phyloP scores from a whole-genome alignment of 2,329 filamentous ascomycete species.

The Teratosphaeria zuluensis region DNA sequence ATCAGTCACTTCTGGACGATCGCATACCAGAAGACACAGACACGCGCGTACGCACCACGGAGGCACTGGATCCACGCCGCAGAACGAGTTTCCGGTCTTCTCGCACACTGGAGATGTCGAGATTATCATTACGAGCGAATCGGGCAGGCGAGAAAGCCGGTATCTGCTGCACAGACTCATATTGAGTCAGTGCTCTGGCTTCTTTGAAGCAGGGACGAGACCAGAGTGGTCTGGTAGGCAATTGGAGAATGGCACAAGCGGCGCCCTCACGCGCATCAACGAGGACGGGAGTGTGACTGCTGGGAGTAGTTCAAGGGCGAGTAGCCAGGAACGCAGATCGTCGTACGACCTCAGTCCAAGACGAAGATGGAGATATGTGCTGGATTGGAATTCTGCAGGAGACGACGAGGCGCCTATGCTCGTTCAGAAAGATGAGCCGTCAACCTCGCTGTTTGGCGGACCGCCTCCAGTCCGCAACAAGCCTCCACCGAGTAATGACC shows the following conservation, averaged over 20 bases:
- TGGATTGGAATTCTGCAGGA: conserved; percentile 62
- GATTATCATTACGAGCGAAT: conserved; percentile 57
- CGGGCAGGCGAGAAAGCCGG: conserved; percentile 62
- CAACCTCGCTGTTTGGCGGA: conserved; percentile 23
- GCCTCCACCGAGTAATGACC: conserved; percentile 51
- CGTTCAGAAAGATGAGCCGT: conserved; percentile 57
- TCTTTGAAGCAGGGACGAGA: conserved; percentile 64
- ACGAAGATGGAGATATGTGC: conserved; percentile 74
- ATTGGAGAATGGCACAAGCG: conserved; percentile 5
- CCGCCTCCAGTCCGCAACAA: conserved; percentile 52
- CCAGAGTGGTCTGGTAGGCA: conserved; percentile 21
- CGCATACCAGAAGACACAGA: conserved; percentile 52
- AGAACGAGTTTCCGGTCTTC: conserved; percentile 91
- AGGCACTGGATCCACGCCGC: conserved; percentile 51
- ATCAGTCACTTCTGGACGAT: conserved; percentile 56
- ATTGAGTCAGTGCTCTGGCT: conserved; percentile 79
- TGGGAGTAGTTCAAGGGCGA: conserved; percentile 27
- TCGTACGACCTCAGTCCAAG: conserved; percentile 31
- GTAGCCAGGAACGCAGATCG: conserved; percentile 27
- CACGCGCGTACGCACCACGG: conserved; percentile 76
- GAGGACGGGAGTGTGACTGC: conserved; percentile 19
- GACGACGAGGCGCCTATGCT: conserved; percentile 78
- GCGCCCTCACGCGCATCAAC: conserved; percentile 14
- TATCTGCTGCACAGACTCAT: conserved; percentile 85
- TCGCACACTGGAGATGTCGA: conserved; percentile 87